phyloP scores from a whole-genome alignment of 345 rosid species.

The Salix dunnii region DNA sequence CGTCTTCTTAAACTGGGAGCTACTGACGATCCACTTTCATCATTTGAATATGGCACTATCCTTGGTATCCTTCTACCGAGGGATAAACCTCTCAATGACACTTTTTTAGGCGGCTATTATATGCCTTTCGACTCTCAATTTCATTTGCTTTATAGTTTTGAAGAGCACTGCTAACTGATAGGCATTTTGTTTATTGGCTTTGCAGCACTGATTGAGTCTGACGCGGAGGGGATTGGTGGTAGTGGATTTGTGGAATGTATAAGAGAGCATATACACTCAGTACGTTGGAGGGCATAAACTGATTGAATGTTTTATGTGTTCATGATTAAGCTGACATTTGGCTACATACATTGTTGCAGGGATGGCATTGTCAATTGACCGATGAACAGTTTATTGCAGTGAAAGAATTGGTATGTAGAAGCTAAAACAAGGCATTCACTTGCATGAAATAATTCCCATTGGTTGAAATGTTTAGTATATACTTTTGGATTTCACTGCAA shows the following conservation, averaged over 20 bases:
- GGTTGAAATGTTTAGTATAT: neutral
- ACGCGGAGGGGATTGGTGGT: conserved; percentile 99
- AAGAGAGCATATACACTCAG: conserved; percentile 91
- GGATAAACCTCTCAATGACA: conserved; percentile 1
- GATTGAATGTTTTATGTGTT: conserved; percentile 13
- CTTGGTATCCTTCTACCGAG: conserved; percentile 53
- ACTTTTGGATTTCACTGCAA: neutral
- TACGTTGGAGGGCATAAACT: conserved; percentile 32
- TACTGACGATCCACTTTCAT: conserved; percentile 95
- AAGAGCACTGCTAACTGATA: conserved; percentile 14
- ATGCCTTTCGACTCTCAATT: conserved; percentile 9
- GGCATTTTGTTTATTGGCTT: conserved; percentile 21
- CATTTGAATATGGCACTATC: conserved; percentile 97
- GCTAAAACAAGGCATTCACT: neutral
- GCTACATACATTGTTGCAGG: conserved; percentile 50
- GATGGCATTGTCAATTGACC: conserved; percentile 80
- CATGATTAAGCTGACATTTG: conserved; percentile 30
- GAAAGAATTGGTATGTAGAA: conserved; percentile 81
- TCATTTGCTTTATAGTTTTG: conserved; percentile 7
- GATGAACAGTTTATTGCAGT: conserved; percentile 97
- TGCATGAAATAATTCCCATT: neutral
- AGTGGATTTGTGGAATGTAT: conserved; percentile 98
- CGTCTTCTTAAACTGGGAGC: conserved; percentile 89
- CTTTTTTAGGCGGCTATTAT: conserved; percentile 17
- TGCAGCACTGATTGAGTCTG: conserved; percentile 98